phyloP scores from a whole-genome alignment of 345 rosid genomes.

The Carallia brachiata region DNA sequence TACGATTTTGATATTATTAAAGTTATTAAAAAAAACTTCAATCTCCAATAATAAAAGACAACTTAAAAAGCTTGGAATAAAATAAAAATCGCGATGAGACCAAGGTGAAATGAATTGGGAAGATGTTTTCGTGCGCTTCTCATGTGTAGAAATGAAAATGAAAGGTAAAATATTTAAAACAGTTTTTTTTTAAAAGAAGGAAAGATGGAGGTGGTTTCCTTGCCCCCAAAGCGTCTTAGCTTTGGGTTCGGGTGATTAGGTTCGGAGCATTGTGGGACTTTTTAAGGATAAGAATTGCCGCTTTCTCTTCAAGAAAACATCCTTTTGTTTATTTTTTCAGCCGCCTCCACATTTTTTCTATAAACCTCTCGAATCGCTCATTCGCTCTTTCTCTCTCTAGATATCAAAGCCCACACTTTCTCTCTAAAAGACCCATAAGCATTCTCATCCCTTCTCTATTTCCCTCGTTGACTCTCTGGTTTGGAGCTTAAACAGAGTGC shows the following conservation, averaged over 20 bases:
- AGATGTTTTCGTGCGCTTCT: not conserved
- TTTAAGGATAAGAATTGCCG: conserved; percentile 54
- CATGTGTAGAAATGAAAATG: not conserved
- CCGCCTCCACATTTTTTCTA: conserved; percentile 22
- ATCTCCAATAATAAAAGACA: not conserved
- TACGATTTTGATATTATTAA: too few relatives aligned
- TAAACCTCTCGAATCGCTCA: conserved; percentile 18
- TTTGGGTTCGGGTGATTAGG: conserved; percentile 37
- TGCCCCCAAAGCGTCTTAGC: conserved; percentile 26
- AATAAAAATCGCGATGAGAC: not conserved
- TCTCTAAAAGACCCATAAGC: not conserved
- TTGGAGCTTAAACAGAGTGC: conserved; percentile 14
- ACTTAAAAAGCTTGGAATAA: not conserved
- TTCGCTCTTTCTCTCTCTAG: conserved; percentile 11
- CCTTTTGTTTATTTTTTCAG: conserved; percentile 4
- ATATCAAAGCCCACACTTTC: not conserved
- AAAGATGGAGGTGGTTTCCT: conserved; percentile 2
- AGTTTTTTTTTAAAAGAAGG: not conserved
- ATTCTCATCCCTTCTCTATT: not conserved
- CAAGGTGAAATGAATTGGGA: not conserved
- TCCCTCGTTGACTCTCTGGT: not conserved
- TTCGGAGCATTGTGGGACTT: conserved; percentile 33
- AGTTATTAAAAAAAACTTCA: not conserved
- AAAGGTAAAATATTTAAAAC: not conserved
- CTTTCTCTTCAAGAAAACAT: conserved; percentile 9